These are phyloP conservation scores for Candida railenensis DNA, from an alignment of 805 yeast species.

Conservation along the genomic window DNA sequence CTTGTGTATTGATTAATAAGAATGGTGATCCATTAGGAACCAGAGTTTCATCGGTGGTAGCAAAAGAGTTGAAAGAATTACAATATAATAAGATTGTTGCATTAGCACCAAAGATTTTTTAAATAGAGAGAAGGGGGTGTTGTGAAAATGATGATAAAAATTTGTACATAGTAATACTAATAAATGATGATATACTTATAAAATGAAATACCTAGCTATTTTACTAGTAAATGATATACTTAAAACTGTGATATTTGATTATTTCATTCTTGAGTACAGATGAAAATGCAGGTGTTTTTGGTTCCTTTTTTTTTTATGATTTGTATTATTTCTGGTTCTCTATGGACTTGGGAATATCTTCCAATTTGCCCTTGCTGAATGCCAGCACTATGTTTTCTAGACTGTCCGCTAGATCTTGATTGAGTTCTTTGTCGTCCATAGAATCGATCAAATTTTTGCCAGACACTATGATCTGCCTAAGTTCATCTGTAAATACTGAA, in stretches of 20 bases:
- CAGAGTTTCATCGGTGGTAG: constrained; percentile 86
- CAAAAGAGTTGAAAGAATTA: constrained; percentile 82
- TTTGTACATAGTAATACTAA: constrained; percentile 1
- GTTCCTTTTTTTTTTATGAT: background rate
- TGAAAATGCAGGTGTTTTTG: too few relatives aligned
- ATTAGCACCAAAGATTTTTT: constrained; percentile 72
- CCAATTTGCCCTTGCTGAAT: background rate
- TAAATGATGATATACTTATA: too few relatives aligned
- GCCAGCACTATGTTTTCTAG: background rate
- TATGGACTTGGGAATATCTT: background rate
- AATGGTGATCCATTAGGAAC: constrained; percentile 93
- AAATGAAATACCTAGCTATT: too few relatives aligned
- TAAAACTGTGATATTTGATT: too few relatives aligned
- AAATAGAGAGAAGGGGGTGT: background rate
- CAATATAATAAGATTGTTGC: constrained; percentile 84
- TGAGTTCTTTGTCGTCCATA: background rate
- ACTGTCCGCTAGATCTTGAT: background rate
- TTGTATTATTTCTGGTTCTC: too few relatives aligned
- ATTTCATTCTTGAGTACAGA: too few relatives aligned
- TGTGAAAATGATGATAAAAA: background rate
- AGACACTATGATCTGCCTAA: background rate
- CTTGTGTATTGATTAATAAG: constrained; percentile 92
- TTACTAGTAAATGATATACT: too few relatives aligned
- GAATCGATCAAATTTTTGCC: background rate
- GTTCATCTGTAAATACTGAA: background rate